These are phyloP conservation scores for Fusarium sp. DNA, from an alignment of 2,329 filamentous ascomycete species.

Conservation along the genomic window DNA sequence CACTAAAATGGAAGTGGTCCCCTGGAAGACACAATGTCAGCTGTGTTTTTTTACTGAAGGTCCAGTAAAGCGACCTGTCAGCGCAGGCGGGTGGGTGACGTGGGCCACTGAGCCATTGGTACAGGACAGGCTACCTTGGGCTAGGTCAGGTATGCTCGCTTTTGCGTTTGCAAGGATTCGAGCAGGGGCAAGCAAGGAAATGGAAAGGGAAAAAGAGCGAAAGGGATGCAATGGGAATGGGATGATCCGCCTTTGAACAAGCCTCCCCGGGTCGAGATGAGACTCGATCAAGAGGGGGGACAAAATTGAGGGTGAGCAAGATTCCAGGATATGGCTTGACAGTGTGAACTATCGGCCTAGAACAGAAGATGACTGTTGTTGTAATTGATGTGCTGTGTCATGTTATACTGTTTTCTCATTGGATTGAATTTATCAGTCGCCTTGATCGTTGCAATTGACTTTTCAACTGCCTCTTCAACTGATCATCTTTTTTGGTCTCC, in stretches of 20 bases:
- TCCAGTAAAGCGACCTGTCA: slow-evolving; percentile 39
- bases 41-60: slow-evolving; percentile 9
- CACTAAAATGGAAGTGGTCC: slow-evolving; percentile 27
- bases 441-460: slow-evolving; percentile 10
- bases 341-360: neutral
- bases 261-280: slow-evolving; percentile 34
- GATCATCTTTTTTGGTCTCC: neutral
- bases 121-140: slow-evolving; percentile 2
- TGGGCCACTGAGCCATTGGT: slow-evolving; percentile 44
- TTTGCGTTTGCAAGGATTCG: slow-evolving; percentile 24
- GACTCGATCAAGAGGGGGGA: slow-evolving; percentile 33
- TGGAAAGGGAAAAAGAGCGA: slow-evolving; percentile 6
- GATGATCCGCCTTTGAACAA: slow-evolving; percentile 36
- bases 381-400: neutral
- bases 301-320: slow-evolving; percentile 26
- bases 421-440: neutral
- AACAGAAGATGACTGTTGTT: neutral
- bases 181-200: slow-evolving; percentile 29
- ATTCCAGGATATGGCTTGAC: slow-evolving; percentile 19
- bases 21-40: slow-evolving; percentile 36
- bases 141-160: neutral
- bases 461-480: neutral
- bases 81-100: slow-evolving; percentile 45
- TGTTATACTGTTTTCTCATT: slow-evolving; percentile 4
- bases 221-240: slow-evolving; percentile 11